These are phyloP conservation scores for Trypanosoma vivax DNA, from an alignment of 208 protist species.

Conservation along the genomic window DNA sequence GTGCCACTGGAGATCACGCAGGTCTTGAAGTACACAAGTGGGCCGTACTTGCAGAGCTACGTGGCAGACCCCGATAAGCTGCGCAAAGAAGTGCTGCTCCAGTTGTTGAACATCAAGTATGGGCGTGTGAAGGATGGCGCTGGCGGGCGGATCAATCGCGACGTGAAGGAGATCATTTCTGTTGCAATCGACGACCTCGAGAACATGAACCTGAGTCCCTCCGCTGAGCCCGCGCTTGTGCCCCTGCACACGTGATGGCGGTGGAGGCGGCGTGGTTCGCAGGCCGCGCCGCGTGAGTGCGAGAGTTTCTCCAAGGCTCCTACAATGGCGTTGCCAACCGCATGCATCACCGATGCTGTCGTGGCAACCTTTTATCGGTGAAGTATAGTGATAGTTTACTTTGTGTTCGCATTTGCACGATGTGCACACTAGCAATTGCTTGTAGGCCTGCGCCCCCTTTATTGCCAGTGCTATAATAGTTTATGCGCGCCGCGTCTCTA, in stretches of 20 bases:
- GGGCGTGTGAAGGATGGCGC: constrained; percentile 58
- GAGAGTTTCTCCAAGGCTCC: too few relatives aligned
- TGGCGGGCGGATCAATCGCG: constrained; percentile 58
- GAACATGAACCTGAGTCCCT: constrained; percentile 58
- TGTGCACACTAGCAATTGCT: too few relatives aligned
- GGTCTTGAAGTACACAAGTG: constrained; percentile 80
- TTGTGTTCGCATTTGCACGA: too few relatives aligned
- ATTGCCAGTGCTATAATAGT: too few relatives aligned
- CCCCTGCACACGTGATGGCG: constrained; percentile 75
- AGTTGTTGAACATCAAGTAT: constrained; percentile 78
- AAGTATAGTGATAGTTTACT: too few relatives aligned
- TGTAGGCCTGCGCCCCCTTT: too few relatives aligned
- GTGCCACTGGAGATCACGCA: constrained; percentile 81
- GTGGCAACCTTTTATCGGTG: too few relatives aligned
- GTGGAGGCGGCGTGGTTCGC: too few relatives aligned
- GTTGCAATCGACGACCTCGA: constrained; percentile 77
- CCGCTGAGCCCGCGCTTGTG: constrained; percentile 39
- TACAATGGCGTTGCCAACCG: too few relatives aligned
- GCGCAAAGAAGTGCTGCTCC: constrained; percentile 76
- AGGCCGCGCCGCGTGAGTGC: too few relatives aligned
- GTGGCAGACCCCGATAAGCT: constrained; percentile 74
- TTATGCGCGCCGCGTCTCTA: too few relatives aligned
- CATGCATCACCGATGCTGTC: too few relatives aligned
- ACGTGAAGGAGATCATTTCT: constrained; percentile 79
- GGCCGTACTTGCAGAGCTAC: constrained; percentile 70